Conservation (phyloP, 768 basidiomycete genomes). For the Cystofilobasidium bisporidii region DNA sequence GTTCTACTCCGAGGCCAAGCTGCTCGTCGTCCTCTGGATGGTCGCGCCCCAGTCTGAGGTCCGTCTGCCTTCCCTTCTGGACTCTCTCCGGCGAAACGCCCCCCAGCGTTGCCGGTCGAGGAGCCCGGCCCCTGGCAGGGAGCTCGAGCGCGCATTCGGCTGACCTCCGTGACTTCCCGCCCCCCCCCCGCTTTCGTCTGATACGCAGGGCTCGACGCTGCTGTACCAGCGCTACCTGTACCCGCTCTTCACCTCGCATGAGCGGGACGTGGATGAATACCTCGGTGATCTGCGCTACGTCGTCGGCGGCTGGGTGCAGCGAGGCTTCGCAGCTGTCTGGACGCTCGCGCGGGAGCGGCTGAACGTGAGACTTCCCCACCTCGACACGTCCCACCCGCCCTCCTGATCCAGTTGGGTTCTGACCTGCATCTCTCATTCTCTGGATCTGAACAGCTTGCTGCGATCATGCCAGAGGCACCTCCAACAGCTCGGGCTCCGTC, state of each 20-base stretch:
- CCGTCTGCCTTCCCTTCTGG: constrained; percentile 10
- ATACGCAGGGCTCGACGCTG: constrained; percentile 60
- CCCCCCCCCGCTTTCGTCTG: background rate
- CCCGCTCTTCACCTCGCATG: constrained; percentile 73
- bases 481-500: no score
- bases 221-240: constrained; percentile 69
- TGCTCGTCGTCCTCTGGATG: constrained; percentile 75
- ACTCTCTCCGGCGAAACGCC: background rate
- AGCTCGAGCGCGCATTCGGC: no score
- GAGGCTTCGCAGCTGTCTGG: constrained; percentile 37
- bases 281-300: constrained; percentile 46
- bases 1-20: constrained; percentile 74
- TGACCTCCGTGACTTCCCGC: no score
- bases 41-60: constrained; percentile 72
- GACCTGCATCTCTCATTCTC: background rate
- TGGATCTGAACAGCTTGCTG: background rate
- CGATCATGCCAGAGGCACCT: constrained; percentile 3
- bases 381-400: background rate
- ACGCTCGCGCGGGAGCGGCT: constrained; percentile 35
- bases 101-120: no score
- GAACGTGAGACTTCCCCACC: constrained; percentile 33
- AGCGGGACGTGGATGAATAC: constrained; percentile 70
- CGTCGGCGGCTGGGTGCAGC: constrained; percentile 33
- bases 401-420: background rate
- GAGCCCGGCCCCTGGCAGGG: no score